Evolutionary conservation across 257 asterid species (phyloP).

Genomic region (Leptodermis oblonga): DNA sequence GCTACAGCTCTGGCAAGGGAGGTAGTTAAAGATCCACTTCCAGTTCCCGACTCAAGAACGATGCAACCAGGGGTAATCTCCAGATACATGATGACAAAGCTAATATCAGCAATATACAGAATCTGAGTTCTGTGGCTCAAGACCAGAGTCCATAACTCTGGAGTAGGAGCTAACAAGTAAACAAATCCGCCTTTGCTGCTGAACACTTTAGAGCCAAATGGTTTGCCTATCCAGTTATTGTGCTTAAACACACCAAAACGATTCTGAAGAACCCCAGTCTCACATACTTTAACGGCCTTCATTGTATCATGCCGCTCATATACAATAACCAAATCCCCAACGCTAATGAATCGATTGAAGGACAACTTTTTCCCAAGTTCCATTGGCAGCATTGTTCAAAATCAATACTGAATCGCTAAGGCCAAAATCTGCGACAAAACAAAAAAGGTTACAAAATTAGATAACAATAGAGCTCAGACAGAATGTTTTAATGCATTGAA

Average conservation of each 20-base stretch:
- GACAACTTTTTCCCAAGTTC: constrained; percentile 49
- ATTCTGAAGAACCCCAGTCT: constrained; percentile 62
- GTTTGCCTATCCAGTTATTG: constrained; percentile 85
- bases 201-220: constrained; percentile 82
- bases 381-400: constrained; percentile 36
- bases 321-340: constrained; percentile 79
- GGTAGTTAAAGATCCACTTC: constrained; percentile 88
- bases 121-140: constrained; percentile 98
- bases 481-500: not conserved
- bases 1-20: constrained; percentile 92
- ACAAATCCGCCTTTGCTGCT: constrained; percentile 77
- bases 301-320: constrained; percentile 73
- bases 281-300: constrained; percentile 72
- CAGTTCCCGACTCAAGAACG: constrained; percentile 96
- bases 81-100: constrained; percentile 83
- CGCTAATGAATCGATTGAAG: constrained; percentile 47
- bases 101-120: constrained; percentile 86
- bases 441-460: not conserved
- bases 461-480: not conserved
- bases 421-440: not conserved
- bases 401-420: not conserved
- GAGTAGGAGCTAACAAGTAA: constrained; percentile 86
- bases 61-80: constrained; percentile 86
- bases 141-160: constrained; percentile 94
- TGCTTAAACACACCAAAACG: constrained; percentile 88